Conservation (phyloP, 2,329 filamentous ascomycete species). For the Clarireedia homoeocarpa region DNA sequence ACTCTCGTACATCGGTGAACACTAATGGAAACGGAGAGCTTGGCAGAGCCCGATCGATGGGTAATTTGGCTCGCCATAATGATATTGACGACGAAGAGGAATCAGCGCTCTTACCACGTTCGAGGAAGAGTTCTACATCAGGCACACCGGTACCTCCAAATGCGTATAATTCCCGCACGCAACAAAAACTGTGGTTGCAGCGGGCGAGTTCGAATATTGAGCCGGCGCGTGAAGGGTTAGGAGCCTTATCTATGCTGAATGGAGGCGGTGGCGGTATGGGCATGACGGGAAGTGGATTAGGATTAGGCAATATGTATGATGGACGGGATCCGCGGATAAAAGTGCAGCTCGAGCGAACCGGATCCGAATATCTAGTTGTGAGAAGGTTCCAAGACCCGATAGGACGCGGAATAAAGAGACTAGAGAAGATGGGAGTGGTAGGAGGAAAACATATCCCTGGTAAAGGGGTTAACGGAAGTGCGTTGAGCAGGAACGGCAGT, state of each 20-base stretch:
- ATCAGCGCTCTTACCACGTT: constrained; percentile 39
- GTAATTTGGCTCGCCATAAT: not conserved
- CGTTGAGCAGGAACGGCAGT: constrained; percentile 20
- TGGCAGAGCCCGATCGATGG: constrained; percentile 7
- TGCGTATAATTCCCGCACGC: constrained; percentile 47
- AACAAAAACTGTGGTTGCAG: constrained; percentile 70
- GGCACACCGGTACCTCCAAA: constrained; percentile 21
- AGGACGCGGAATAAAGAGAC: constrained; percentile 49
- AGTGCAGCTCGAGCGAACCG: constrained; percentile 60
- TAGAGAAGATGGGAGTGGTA: constrained; percentile 43
- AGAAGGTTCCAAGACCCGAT: constrained; percentile 65
- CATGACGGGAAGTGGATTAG: constrained; percentile 9
- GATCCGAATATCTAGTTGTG: constrained; percentile 67
- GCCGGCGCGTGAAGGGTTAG: constrained; percentile 34
- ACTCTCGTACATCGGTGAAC: not conserved
- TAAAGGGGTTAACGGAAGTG: constrained; percentile 14
- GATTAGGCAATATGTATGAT: constrained; percentile 45
- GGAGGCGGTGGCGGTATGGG: constrained; percentile 19
- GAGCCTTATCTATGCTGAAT: constrained; percentile 27
- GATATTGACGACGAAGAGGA: constrained; percentile 32
- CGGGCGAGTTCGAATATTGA: constrained; percentile 66
- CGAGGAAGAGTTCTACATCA: constrained; percentile 22
- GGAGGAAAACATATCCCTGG: constrained; percentile 39
- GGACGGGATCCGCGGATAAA: constrained; percentile 55
- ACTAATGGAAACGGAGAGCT: constrained; percentile 4